Evolutionary conservation across 495 filamentous ascomycete species (phyloP), one percentile per base, ranked within the genome.

Genomic region (Lasiosphaeris hirsuta): DNA sequence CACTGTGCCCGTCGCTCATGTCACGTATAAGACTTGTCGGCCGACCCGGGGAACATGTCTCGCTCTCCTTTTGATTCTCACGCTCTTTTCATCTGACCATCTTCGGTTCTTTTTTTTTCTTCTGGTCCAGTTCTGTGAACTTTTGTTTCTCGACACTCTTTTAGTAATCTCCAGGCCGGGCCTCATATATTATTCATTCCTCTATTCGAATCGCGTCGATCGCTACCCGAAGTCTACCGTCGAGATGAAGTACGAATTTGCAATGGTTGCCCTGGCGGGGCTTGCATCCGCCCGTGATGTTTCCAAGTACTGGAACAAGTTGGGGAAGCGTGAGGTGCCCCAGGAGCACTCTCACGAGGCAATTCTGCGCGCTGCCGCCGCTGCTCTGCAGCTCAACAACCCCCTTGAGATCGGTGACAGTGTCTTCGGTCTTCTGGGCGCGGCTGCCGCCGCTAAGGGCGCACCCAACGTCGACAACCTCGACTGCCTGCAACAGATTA

Each of bases 401-500:
- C 84, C 85, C 14, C 78, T 78, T 53, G 64, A 77, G 42, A 83
- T 87, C 62, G 48, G 62, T 14, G 83, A 85, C 62, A 70, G 82
- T 39, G 79, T 87, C 59, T 88, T 88, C 61, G 81, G 77, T 52
- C 81, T 87, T 7, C 77, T 87, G 19, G 85, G 85, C 56, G 80
- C 84, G 60, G 75, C 72, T 5, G 83, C 85, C n/a, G 85, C 80
- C 14, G 75, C 76, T 17, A 58, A 64, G 7, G 85, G 84, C 15
- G 81, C 81, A 18, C 83, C 83, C 23, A 69, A 72, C 34, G 82
- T 87, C 58, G 64, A 73, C 18, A 80, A 86, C 62, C 58, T 80
- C 41, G 82, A 86, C 71, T 88, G 85, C 65, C 77, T 88, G 17
- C 83, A 87, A 65, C 84, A 86, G 69, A 83, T 81, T 48, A 78